Evolutionary conservation across 306 rosid genomes (phyloP), one percentile per base, ranked within the genome.

Genomic region (Quercus suber): DNA sequence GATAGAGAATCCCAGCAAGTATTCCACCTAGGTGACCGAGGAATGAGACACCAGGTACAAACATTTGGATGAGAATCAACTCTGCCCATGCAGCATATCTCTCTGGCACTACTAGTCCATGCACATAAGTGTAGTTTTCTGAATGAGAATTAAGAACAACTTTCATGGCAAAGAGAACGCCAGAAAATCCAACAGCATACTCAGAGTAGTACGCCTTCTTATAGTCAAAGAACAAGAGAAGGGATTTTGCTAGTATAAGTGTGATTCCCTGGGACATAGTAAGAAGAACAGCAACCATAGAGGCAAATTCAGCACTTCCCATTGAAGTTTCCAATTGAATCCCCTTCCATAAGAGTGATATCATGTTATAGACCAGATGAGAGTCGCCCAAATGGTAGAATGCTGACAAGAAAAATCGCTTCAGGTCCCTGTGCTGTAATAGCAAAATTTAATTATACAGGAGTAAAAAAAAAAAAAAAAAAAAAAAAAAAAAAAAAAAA

Each of bases 291-390:
- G 96, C 91, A 5, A 90, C 84, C 94, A 90, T 91, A 30, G 98
- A 89, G 21, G 96, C 89, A 57, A 86, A 95, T 33, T 90, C 76
- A 0, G 67, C 5, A 58, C 96, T 91, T 33, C 94, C 92, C 93
- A 92, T 89, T 2, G 98, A 79, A 3, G 69, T 76, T 76, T 95
- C 99, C 60, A 95, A 79, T 19, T 87, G 92, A 68, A 90, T 85
- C 37, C 99, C 99, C 74, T 92, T 95, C 99, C 99, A 95, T 35
- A 95, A 84, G 64, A 95, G 97, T 3, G 98, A 95, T 23, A 91
- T 20, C 99, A 95, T 95, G 82, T 95, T 95, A 88, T 90, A 95
- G 30, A 88, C 91, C 17, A 95, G 85, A 83, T 95, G 99, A 58
- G 98, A 75, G 30, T 95, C 99, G 2, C 88, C 92, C 52, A 84